Evolutionary conservation across 805 yeast species (phyloP).

Genomic region (Yarrowia sp.): DNA sequence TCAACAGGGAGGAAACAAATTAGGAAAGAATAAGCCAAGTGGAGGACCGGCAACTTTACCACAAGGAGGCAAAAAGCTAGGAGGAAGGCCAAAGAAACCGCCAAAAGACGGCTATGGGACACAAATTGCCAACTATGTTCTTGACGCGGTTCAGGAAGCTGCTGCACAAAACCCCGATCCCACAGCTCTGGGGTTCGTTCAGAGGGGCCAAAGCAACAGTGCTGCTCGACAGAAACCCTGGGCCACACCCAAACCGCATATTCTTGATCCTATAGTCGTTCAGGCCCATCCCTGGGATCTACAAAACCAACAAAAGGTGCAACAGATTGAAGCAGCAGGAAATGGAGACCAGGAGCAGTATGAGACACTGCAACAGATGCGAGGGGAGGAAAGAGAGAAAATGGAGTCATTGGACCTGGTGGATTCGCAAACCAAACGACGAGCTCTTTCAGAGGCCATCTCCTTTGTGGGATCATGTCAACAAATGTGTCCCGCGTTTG

Average conservation of each 20-base stretch:
- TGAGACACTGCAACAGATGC: slow-evolving; percentile 60
- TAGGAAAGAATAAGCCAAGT: not conserved
- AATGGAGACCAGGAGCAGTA: slow-evolving; percentile 5
- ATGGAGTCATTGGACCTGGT: slow-evolving; percentile 86
- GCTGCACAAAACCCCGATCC: not conserved
- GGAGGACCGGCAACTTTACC: not conserved
- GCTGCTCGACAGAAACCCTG: not conserved
- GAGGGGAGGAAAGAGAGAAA: slow-evolving; percentile 73
- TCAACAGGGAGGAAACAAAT: slow-evolving; percentile 12
- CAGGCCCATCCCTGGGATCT: slow-evolving; percentile 68
- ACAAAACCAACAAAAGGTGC: slow-evolving; percentile 71
- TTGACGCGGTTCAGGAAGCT: not conserved
- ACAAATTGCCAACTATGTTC: not conserved
- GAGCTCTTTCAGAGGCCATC: slow-evolving; percentile 87
- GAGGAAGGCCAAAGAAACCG: not conserved
- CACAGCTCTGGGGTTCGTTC: slow-evolving; percentile 4
- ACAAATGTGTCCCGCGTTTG: slow-evolving; percentile 96
- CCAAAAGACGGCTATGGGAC: not conserved
- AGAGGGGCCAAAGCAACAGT: not conserved
- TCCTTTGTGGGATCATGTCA: slow-evolving; percentile 83
- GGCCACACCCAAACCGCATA: slow-evolving; percentile 16
- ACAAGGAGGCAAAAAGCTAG: not conserved
- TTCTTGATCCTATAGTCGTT: slow-evolving; percentile 20
- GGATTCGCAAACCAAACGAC: slow-evolving; percentile 83
- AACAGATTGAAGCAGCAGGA: slow-evolving; percentile 53